Base-by-base conservation (phyloP, 2,329 filamentous ascomycete species). In the Septoria petroselini region DNA sequence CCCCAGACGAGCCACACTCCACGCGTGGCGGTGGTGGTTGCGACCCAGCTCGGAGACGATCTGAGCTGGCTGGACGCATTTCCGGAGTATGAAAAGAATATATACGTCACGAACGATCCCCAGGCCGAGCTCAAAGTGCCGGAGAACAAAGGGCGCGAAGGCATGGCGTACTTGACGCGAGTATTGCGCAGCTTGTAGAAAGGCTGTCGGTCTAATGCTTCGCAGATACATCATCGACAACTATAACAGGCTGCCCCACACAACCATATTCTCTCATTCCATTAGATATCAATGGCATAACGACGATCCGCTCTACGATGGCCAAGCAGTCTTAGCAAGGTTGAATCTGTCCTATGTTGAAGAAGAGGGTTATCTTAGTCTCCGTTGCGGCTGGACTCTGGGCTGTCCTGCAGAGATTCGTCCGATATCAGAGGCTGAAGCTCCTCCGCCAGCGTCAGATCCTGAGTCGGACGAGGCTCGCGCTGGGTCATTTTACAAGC, bases 201-300 rank as follows among this genome's bases (percentile, higher is more conserved):
- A 21, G 4, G 11, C 5, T 9, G 17, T 12, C 7, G 31, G 9
- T 29, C 44, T 15, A 52, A 11, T 23, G 3, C 11, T 34, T 4
- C 1, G 18, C 27, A 73, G 70, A 15, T 72, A 68, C 53, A 72
- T 73, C 17, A 73, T 80, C 60, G 77, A 81, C 62, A 74, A 79
- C 62, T 83, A 83, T 65, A 71, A 82, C 57, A 58, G 68, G 3
- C 73, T 83, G 3, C 74, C 79, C 2, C 74, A 57, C 59, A 68
- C 79, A 33, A 72, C 80, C 50, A 74, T 83, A 54, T 81, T 84
- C 64, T 73, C 79, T 54, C 81, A 83, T 59, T 73, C 78, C 14
- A 74, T 80, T 46, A 74, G 80, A 37, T 67, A 69, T 19, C 70
- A 76, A 49, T 81, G 77, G 78, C 78, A 81, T 58, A 79, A 78